Base-by-base conservation (phyloP, 257 asterid genomes). In the Lithospermum erythrorhizon region DNA sequence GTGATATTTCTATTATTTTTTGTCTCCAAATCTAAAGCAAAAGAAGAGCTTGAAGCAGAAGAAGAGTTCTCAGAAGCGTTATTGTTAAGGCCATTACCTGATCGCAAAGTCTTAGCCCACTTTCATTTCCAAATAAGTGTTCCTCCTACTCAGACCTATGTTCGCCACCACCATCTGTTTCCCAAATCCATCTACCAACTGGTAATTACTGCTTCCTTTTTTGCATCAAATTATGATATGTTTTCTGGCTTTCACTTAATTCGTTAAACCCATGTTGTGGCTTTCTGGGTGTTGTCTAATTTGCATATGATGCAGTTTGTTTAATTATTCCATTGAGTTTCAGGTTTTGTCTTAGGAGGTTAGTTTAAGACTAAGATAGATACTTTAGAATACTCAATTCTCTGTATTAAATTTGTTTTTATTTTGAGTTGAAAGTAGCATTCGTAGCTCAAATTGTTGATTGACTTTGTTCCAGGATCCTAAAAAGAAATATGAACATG, bases 171-270 rank as follows among this genome's bases (percentile, higher is more conserved):
- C 70, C 69, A 70, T 65, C 83, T 88, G 74, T 93, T 89, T 82
- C 98, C 97, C 57, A 93, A 89, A 81, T 81, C 98, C 58, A 89
- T 93, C 61, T 89, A 82, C 74, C 97, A 88, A 60, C 86, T 93
- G 95, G 98, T 86, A 76, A 17, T 41, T 11, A 13, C 49, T 11
- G 17, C 14, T 41, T 21, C 32, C 20, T 13, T 24, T 10, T 59
- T 2, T 21, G 9, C 20, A 20, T 57, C 21, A 23, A 18, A 20
- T n/a, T 48, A n/a, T 65, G 21, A 6, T 62, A 15, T 57, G 5
- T 66, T 20, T 57, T 48, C 16, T 18, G 18, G 23, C 16, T 21
- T 41, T 41, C 18, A 41, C 14, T 41, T 14, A 41, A 41, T 41
- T 41, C 13, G 49, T 41, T 13, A 41, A 41, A 41, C 14, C 4